phyloP scores from a whole-genome alignment of 805 yeast genomes.

The Lipomyces mesembrius region DNA sequence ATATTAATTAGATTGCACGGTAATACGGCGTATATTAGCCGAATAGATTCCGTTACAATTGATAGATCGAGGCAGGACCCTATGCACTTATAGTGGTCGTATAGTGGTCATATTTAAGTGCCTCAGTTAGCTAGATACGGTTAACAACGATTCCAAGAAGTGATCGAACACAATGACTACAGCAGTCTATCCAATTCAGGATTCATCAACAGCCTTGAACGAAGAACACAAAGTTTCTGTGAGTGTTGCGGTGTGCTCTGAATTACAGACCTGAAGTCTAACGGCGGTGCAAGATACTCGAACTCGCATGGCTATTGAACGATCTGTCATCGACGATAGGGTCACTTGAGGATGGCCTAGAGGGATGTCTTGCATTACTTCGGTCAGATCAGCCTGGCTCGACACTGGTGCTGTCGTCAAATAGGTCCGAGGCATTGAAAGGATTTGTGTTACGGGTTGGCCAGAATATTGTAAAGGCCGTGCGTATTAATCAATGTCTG shows the following conservation, averaged over 20 bases:
- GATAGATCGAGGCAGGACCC: no score
- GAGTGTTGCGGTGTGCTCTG: neutral
- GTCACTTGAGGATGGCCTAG: constrained; percentile 31
- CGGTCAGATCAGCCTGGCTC: constrained; percentile 34
- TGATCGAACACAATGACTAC: constrained; percentile 27
- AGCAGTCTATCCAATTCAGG: constrained; percentile 27
- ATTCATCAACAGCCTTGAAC: constrained; percentile 29
- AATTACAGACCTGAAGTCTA: neutral
- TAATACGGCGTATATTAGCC: no score
- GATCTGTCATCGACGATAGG: constrained; percentile 28
- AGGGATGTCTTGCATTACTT: constrained; percentile 32
- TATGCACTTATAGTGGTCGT: no score
- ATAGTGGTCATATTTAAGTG: no score
- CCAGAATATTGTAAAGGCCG: constrained; percentile 36
- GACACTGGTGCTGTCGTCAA: constrained; percentile 37
- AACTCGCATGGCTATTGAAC: constrained; percentile 36
- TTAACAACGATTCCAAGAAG: neutral
- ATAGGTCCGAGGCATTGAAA: constrained; percentile 37
- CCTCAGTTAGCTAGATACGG: no score
- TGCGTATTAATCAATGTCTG: constrained; percentile 13
- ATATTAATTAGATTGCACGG: no score
- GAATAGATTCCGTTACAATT: no score
- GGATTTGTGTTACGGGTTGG: constrained; percentile 37
- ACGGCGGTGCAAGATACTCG: constrained; percentile 23
- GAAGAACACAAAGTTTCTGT: constrained; percentile 38